Evolutionary conservation across 805 yeast genomes (phyloP).

Genomic region (Wickerhamiella allomyrinae): DNA sequence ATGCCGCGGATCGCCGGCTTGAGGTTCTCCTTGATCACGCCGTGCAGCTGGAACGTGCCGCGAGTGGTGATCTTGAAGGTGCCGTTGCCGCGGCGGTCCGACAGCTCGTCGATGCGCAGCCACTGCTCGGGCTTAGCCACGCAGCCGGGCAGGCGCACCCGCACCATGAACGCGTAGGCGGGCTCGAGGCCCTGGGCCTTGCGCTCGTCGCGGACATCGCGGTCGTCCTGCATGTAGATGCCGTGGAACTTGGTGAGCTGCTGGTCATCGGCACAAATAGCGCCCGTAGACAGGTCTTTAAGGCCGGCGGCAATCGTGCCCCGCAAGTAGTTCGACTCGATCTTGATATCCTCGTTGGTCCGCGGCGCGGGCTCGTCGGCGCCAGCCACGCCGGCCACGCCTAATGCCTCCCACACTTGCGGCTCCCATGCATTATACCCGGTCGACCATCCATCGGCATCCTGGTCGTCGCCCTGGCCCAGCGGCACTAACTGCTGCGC

Average conservation of each 20-base stretch:
- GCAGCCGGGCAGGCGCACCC: conserved; percentile 92
- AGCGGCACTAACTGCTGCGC: conserved; percentile 50
- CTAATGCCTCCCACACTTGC: conserved; percentile 71
- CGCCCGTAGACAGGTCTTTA: conserved; percentile 70
- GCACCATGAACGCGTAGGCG: conserved; percentile 91
- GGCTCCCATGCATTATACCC: conserved; percentile 86
- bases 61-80: conserved; percentile 90
- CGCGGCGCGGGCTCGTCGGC: conserved; percentile 84
- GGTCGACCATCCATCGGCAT: conserved; percentile 86
- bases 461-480: conserved; percentile 95
- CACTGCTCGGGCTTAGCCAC: conserved; percentile 78
- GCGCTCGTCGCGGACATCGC: conserved; percentile 87
- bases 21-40: conserved; percentile 77
- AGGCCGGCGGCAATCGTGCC: conserved; percentile 88
- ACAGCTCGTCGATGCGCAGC: conserved; percentile 68
- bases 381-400: conserved; percentile 68
- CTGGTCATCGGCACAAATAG: conserved; percentile 79
- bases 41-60: conserved; percentile 94
- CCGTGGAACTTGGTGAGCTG: conserved; percentile 96
- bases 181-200: conserved; percentile 90
- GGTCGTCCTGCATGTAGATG: conserved; percentile 95
- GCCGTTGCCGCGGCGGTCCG: conserved; percentile 74
- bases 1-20: conserved; percentile 87
- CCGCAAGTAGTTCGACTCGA: conserved; percentile 71
- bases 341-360: conserved; percentile 92